phyloP scores from a whole-genome alignment of 2,329 filamentous ascomycete genomes.

The Colletotrichum sp. region DNA sequence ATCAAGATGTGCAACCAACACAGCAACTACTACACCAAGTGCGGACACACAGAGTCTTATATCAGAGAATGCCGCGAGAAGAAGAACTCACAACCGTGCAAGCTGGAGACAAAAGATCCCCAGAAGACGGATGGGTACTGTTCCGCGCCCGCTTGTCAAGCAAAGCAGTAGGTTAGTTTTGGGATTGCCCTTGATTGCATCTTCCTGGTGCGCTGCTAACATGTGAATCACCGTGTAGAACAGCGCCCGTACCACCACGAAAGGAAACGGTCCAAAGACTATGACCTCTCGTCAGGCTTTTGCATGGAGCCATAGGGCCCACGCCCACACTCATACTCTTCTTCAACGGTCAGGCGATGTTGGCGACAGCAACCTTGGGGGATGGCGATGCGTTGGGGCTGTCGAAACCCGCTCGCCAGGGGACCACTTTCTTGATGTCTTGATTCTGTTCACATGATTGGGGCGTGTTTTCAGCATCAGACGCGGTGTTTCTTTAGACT shows the following conservation, averaged over 20 bases:
- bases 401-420: not conserved
- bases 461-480: not conserved
- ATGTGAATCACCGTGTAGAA: not conserved
- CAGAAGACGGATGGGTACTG: not conserved
- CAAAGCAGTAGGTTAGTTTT: slow-evolving; percentile 21
- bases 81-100: not conserved
- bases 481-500: not conserved
- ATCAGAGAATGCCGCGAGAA: not conserved
- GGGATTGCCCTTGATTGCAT: not conserved
- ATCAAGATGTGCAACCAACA: not conserved
- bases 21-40: not conserved
- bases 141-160: slow-evolving; percentile 3
- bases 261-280: not conserved
- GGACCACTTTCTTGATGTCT: not conserved
- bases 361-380: not conserved
- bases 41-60: not conserved
- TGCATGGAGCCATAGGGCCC: not conserved
- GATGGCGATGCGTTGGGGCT: not conserved
- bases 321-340: not conserved
- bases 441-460: not conserved
- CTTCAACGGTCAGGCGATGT: not conserved
- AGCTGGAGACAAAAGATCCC: not conserved
- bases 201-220: not conserved
- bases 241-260: not conserved
- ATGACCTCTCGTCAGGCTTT: not conserved